Percentiles rank a stretch among this genome's conserved stretches.
Evolutionary conservation across 345 rosid genomes (phyloP).

Genomic region (Hypericum androsaemum): DNA sequence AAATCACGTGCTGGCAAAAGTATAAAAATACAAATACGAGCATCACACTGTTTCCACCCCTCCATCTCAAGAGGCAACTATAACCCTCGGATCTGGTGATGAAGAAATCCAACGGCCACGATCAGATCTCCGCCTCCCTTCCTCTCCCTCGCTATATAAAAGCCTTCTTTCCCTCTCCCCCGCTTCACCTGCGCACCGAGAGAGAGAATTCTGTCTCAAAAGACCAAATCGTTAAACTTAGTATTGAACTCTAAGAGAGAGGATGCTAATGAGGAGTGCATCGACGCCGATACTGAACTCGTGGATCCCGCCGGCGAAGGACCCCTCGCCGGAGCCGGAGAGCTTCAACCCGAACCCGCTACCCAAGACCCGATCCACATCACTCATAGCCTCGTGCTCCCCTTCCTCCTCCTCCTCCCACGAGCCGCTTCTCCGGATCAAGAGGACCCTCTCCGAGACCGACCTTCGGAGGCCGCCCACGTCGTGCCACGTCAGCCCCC

Average conservation of each 20-base stretch:
- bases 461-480: conserved; percentile 33
- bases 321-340: neutral
- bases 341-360: neutral
- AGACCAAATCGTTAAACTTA: no score
- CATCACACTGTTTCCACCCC: no score
- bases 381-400: neutral
- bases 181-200: no score
- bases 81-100: no score
- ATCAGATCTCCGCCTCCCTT: no score
- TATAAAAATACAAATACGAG: no score
- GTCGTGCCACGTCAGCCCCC: conserved; percentile 14
- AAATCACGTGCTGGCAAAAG: no score
- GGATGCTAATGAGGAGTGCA: neutral
- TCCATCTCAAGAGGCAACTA: no score
- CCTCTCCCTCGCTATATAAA: no score
- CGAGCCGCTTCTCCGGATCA: conserved; percentile 22
- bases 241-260: neutral
- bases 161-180: no score
- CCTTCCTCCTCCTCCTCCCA: neutral
- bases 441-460: conserved; percentile 47
- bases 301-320: conserved; percentile 3
- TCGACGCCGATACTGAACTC: conserved; percentile 2
- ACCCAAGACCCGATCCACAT: neutral
- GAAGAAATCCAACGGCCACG: no score
- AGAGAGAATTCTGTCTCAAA: no score